Evolutionary conservation across 768 basidiomycete genomes (phyloP), one percentile per base, ranked within the genome.

Genomic region (Steccherinum ochraceum): DNA sequence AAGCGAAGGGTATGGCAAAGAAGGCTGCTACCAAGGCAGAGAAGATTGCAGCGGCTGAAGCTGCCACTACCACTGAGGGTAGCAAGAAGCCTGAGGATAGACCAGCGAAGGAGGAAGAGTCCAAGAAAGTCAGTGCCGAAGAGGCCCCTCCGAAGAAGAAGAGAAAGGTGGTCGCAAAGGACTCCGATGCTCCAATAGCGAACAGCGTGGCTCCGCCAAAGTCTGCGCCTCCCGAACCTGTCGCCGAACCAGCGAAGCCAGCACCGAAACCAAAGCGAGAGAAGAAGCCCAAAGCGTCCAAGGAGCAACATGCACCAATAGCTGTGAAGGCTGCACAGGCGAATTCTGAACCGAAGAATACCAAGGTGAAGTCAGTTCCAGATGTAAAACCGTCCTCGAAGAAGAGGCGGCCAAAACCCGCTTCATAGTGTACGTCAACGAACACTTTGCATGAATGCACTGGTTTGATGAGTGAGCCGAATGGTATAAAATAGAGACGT

Each of bases 1-100:
- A 68, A 55, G 67, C 61, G 12, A 74, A 72, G 56, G 71, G 65
- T 10, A 73, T 69, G 35, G 60, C 59, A 4, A 57, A 59, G 43
- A 61, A 60, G 45, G 55, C 52, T 18, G 59, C 57, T 48, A 21
- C 35, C 44, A 51, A 54, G n/a, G 48, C 46, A 23, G 24, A 43
- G 5, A 42, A 47, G 18, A 27, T 11, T 39, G 41, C 23, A 10
- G 19, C 23, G 12, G 46, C 41, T 13, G 18, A 46, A 43, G 26
- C 46, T 39, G 1, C 51, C 19, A 18, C 27, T 35, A 19, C 19
- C 12, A 19, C 11, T 12, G 47, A 35, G 12, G 47, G 12, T 27
- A 21, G 11, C 12, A 16, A 39, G 11, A 43, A 24, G 3, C 19
- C 50, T n/a, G 39, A 12, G 47, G 48, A 49, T 27, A 20, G 26